Conservation (phyloP, 2,329 filamentous ascomycete species). For the Spiromastix sp. region DNA sequence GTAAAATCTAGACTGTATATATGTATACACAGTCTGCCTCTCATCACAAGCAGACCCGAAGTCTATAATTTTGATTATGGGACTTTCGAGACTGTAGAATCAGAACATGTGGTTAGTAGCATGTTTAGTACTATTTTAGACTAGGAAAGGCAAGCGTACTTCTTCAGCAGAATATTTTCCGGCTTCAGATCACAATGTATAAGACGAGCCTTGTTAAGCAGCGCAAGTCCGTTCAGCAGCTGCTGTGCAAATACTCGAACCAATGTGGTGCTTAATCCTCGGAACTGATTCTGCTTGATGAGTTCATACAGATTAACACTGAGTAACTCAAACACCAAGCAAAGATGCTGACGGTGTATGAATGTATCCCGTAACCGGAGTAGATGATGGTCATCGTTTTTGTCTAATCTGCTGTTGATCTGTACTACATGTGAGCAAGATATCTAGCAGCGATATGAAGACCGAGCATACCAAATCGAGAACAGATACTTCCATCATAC, state of each 20-base stretch:
- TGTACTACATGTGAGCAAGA: constrained; percentile 29
- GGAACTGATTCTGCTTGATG: constrained; percentile 99
- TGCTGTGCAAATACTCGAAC: constrained; percentile 97
- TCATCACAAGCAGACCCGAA: constrained; percentile 98
- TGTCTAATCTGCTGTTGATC: constrained; percentile 98
- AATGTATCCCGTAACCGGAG: constrained; percentile 94
- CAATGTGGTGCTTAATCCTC: constrained; percentile 88
- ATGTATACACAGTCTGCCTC: constrained; percentile 96
- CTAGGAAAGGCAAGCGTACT: constrained; percentile 39
- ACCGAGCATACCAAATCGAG: constrained; percentile 66
- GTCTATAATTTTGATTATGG: constrained; percentile 99
- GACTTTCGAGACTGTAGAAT: constrained; percentile 65
- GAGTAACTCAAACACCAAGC: constrained; percentile 87
- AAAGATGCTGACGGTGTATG: constrained; percentile 94
- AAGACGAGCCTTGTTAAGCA: constrained; percentile 89
- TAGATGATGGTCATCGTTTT: constrained; percentile 96
- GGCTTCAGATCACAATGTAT: constrained; percentile 98
- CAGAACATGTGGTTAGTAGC: background rate
- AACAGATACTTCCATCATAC: constrained; percentile 99
- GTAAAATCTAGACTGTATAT: constrained; percentile 97
- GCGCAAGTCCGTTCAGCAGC: constrained; percentile 78
- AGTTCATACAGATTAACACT: constrained; percentile 97
- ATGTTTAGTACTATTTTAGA: constrained; percentile 4
- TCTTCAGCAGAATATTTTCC: constrained; percentile 95
- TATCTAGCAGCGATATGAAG: constrained; percentile 3